phyloP scores from a whole-genome alignment of 2,329 filamentous ascomycete genomes.

The Cytospora leucostoma region DNA sequence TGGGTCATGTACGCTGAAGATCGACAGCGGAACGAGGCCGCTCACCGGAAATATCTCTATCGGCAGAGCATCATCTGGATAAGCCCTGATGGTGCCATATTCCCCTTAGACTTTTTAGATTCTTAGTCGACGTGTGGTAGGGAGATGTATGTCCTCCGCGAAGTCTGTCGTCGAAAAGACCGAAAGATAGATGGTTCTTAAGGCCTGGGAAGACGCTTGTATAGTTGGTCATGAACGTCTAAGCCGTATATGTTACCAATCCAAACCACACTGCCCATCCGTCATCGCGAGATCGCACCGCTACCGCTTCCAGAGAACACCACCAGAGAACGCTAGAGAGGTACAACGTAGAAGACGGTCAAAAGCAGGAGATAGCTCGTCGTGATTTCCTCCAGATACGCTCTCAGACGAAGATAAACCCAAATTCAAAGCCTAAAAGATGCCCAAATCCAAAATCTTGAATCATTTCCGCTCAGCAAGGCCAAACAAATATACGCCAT shows the following conservation, averaged over 20 bases:
- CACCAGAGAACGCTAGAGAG: not conserved
- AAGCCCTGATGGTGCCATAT: no score
- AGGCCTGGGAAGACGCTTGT: not conserved
- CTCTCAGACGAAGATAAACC: no score
- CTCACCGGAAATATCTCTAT: not conserved
- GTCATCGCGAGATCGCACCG: not conserved
- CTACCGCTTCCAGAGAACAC: no score
- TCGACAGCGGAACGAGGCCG: not conserved
- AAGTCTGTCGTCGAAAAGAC: no score
- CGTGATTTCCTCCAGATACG: no score
- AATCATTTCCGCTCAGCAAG: not conserved
- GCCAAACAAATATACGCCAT: not conserved
- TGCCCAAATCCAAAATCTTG: not conserved
- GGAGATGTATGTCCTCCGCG: no score
- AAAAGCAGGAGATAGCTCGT: no score
- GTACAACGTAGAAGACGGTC: not conserved
- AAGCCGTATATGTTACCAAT: not conserved
- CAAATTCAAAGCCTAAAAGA: not conserved
- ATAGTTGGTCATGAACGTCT: not conserved
- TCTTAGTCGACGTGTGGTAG: no score
- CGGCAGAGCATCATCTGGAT: not conserved
- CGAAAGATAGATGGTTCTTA: no score
- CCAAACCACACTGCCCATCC: not conserved
- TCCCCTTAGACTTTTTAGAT: no score
- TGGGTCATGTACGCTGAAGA: not conserved